Evolutionary conservation across 805 yeast genomes (phyloP).

Genomic region (Lachancea kluyveri): DNA sequence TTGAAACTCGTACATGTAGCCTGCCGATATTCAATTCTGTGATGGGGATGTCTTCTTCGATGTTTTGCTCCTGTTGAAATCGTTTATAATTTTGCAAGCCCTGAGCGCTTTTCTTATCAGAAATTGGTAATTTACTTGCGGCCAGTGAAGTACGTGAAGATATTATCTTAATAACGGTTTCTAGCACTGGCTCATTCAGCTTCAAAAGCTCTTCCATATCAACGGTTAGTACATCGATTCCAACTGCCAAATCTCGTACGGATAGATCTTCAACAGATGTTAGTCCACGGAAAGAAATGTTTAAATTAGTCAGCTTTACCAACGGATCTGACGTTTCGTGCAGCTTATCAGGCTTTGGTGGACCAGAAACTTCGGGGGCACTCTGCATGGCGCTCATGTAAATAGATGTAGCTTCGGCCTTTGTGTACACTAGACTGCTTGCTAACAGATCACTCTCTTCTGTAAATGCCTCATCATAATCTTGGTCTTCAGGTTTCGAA

Average conservation of each 20-base stretch:
- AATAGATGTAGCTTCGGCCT: conserved; percentile 61
- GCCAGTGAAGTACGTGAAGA: too few species aligned
- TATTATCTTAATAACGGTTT: conserved; percentile 3
- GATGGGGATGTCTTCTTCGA: conserved; percentile 10
- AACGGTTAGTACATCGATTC: conserved; percentile 34
- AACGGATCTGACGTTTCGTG: conserved; percentile 10
- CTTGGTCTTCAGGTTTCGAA: conserved; percentile 1
- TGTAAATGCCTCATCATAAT: conserved; percentile 8
- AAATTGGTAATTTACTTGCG: background rate
- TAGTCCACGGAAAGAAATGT: conserved; percentile 44
- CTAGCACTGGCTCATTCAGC: conserved; percentile 9
- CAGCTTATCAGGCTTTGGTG: too few species aligned
- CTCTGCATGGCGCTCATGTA: conserved; percentile 78
- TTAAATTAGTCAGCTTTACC: conserved; percentile 33
- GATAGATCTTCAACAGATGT: conserved; percentile 28
- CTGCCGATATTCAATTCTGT: conserved; percentile 9
- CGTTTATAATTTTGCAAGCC: conserved; percentile 14
- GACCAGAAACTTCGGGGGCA: too few species aligned
- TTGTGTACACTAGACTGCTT: conserved; percentile 60
- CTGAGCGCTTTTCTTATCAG: background rate
- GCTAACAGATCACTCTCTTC: conserved; percentile 28
- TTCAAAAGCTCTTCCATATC: conserved; percentile 13
- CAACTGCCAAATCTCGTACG: conserved; percentile 30
- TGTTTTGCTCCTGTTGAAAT: conserved; percentile 20
- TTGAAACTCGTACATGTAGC: conserved; percentile 5